phyloP scores from a whole-genome alignment of 495 filamentous ascomycete species.

The Chaetomidium leptoderma region DNA sequence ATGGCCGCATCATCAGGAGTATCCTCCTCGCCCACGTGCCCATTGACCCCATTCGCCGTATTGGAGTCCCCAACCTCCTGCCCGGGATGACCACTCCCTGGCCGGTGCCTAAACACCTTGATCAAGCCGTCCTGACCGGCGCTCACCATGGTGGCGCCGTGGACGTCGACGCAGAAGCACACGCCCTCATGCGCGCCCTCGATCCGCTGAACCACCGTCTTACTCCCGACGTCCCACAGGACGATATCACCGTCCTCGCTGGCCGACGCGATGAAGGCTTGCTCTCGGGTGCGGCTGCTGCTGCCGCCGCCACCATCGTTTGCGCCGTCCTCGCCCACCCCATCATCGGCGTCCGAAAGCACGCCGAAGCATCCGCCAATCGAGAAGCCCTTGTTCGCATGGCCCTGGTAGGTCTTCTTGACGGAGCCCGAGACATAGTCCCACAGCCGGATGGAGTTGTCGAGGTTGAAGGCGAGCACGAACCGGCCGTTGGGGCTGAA shows the following conservation, averaged over 20 bases:
- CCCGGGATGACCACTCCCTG: background rate
- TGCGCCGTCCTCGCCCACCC: conserved; percentile 26
- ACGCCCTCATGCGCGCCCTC: conserved; percentile 66
- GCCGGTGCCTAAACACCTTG: conserved; percentile 37
- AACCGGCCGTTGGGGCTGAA: conserved; percentile 93
- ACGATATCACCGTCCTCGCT: conserved; percentile 83
- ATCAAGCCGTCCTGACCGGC: conserved; percentile 42
- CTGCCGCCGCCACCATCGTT: conserved; percentile 20
- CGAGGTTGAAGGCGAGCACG: conserved; percentile 85
- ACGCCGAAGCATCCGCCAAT: conserved; percentile 75
- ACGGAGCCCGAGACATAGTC: conserved; percentile 81
- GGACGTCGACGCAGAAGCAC: conserved; percentile 76
- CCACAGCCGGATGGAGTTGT: conserved; percentile 87
- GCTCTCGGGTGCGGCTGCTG: conserved; percentile 14
- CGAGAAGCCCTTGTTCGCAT: conserved; percentile 78
- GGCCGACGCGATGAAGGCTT: conserved; percentile 66
- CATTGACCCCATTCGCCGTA: conserved; percentile 15
- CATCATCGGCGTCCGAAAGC: conserved; percentile 41
- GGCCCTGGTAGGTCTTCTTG: conserved; percentile 96
- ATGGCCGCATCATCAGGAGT: conserved; percentile 13
- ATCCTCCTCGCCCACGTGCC: conserved; percentile 4
- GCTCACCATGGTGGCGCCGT: conserved; percentile 45
- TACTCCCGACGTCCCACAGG: conserved; percentile 84
- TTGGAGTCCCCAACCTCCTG: conserved; percentile 6
- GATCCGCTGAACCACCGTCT: conserved; percentile 70